A percentile compares a stretch with the other conserved stretches of the same genome.
Evolutionary conservation across 768 basidiomycete genomes (phyloP).

Genomic region (Clitopilus hobsonii): DNA sequence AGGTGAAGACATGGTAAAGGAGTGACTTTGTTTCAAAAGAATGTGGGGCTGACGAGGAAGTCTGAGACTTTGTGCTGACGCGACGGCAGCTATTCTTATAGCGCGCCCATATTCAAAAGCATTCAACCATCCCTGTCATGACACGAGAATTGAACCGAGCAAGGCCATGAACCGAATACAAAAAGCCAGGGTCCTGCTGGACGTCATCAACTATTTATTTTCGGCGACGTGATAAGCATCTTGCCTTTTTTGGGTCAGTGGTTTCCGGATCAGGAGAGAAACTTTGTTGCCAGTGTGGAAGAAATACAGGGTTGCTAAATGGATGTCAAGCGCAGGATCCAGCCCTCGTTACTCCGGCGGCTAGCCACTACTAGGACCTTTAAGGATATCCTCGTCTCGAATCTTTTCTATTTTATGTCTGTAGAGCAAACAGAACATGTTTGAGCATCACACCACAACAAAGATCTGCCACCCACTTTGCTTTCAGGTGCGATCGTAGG

Average conservation of each 20-base stretch:
- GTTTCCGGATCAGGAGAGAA: background rate
- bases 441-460: background rate
- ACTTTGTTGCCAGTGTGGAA: too few relatives aligned
- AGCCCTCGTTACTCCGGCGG: too few relatives aligned
- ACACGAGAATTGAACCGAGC: background rate
- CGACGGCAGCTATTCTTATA: background rate
- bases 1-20: background rate
- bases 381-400: constrained; percentile 52
- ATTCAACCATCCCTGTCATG: background rate
- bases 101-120: background rate
- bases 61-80: background rate
- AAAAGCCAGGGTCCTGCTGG: background rate
- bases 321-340: too few relatives aligned
- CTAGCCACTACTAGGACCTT: constrained; percentile 7
- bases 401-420: constrained; percentile 47
- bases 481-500: constrained; percentile 52
- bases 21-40: constrained; percentile 1
- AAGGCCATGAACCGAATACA: background rate
- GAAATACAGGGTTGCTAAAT: too few relatives aligned
- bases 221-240: background rate
- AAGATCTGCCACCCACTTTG: background rate
- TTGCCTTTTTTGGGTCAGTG: background rate
- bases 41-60: background rate
- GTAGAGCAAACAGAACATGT: constrained; percentile 8
- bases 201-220: background rate